Evolutionary conservation across 441 rosid genomes (phyloP).

Genomic region (Macaranga tanarius): DNA sequence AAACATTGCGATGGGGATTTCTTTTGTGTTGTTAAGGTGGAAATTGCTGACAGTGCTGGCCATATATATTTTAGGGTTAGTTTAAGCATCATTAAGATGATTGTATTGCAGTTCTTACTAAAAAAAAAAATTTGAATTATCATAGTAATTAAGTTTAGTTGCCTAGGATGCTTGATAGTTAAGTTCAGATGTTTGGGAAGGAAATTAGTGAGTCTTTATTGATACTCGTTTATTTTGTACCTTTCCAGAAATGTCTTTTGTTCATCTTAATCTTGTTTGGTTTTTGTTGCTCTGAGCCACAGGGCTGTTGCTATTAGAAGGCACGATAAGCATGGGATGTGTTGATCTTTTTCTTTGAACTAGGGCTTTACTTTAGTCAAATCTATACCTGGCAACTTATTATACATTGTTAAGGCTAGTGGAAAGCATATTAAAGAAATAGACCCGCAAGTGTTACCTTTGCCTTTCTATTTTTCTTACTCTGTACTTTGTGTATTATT

Average conservation of each 20-base stretch:
- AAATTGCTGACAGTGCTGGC: background rate
- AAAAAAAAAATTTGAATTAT: background rate
- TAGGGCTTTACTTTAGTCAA: background rate
- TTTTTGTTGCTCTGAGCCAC: background rate
- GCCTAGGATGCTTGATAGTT: background rate
- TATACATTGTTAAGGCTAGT: background rate
- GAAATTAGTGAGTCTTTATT: background rate
- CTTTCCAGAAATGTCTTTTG: background rate
- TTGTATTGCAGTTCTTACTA: background rate
- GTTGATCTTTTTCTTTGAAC: background rate
- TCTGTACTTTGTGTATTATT: background rate
- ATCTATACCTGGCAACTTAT: background rate
- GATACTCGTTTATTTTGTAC: background rate
- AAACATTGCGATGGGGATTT: background rate
- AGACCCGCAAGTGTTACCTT: background rate
- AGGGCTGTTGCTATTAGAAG: background rate
- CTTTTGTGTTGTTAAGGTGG: background rate
- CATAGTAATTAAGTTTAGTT: background rate
- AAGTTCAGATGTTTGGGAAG: background rate
- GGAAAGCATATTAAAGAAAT: background rate
- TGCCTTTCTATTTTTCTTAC: background rate
- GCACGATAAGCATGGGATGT: no score
- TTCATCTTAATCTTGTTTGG: background rate
- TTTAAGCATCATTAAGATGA: background rate
- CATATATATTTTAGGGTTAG: background rate